Conservation (phyloP, 2,329 filamentous ascomycete species). For the Talaromyces sp. region DNA sequence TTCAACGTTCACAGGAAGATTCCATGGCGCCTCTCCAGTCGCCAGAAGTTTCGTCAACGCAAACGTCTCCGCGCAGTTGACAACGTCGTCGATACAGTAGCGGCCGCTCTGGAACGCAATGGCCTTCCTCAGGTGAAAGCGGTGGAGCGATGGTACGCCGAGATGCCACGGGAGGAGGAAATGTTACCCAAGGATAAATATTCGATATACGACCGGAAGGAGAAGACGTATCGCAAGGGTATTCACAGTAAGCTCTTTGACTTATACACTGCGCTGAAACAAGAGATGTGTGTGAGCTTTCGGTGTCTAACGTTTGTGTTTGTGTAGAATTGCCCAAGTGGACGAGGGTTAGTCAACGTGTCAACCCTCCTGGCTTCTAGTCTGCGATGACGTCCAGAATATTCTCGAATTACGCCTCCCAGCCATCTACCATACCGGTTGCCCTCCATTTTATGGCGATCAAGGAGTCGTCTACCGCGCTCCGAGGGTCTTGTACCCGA, state of each 20-base stretch:
- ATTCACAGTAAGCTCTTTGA: conserved; percentile 80
- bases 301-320: conserved; percentile 10
- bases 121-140: conserved; percentile 68
- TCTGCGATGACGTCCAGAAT: not conserved
- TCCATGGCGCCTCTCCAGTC: conserved; percentile 88
- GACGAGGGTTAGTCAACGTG: conserved; percentile 88
- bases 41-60: conserved; percentile 85
- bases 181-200: conserved; percentile 98
- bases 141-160: conserved; percentile 83
- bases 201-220: conserved; percentile 94
- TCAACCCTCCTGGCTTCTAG: conserved; percentile 94
- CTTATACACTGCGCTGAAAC: not conserved
- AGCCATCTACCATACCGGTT: not conserved
- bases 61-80: conserved; percentile 81
- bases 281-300: not conserved
- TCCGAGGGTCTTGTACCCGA: not conserved
- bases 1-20: conserved; percentile 66
- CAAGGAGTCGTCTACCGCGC: too few species aligned
- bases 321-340: conserved; percentile 74
- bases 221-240: conserved; percentile 91
- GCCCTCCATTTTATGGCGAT: not conserved
- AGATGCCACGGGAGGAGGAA: conserved; percentile 94
- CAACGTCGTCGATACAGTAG: conserved; percentile 76
- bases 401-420: not conserved
- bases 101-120: conserved; percentile 69